phyloP scores from a whole-genome alignment of 352 stramenopile genomes.

The Globisporangium paroecandrum region DNA sequence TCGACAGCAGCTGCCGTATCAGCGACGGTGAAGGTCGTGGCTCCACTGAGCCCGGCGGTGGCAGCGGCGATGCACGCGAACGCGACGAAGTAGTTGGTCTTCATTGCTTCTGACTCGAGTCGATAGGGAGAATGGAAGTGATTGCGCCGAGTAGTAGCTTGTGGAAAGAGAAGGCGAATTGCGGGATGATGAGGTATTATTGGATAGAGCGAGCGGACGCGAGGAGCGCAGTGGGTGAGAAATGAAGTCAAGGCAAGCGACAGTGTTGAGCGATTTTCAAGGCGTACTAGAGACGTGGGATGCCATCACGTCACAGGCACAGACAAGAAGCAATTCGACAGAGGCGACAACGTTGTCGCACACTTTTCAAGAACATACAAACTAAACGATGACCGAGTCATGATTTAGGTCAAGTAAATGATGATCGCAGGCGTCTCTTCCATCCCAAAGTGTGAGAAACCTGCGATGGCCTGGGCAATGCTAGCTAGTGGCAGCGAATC shows the following conservation, averaged over 20 bases:
- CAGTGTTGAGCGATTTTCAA: not conserved
- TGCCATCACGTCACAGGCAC: not conserved
- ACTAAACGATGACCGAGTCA: not conserved
- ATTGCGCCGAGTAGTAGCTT: not conserved
- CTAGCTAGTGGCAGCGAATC: not conserved
- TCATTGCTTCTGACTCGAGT: not conserved
- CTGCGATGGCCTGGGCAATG: not conserved
- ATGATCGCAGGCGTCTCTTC: not conserved
- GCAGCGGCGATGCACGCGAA: not conserved
- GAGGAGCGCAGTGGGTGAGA: not conserved
- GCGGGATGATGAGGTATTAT: not conserved
- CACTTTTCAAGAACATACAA: not conserved
- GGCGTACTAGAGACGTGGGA: not conserved
- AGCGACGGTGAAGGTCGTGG: not conserved
- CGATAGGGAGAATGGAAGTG: not conserved
- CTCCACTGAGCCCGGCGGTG: not conserved
- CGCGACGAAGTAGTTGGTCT: not conserved
- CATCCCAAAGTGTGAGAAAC: not conserved
- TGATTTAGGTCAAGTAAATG: not conserved
- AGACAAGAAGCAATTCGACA: too few species aligned
- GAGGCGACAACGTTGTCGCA: not conserved
- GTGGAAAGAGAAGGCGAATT: not conserved
- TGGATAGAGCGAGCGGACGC: not conserved
- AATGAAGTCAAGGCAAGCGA: not conserved
- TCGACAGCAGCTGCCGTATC: not conserved